phyloP scores from a whole-genome alignment of 2,329 filamentous ascomycete species.

The Phoma sp. region DNA sequence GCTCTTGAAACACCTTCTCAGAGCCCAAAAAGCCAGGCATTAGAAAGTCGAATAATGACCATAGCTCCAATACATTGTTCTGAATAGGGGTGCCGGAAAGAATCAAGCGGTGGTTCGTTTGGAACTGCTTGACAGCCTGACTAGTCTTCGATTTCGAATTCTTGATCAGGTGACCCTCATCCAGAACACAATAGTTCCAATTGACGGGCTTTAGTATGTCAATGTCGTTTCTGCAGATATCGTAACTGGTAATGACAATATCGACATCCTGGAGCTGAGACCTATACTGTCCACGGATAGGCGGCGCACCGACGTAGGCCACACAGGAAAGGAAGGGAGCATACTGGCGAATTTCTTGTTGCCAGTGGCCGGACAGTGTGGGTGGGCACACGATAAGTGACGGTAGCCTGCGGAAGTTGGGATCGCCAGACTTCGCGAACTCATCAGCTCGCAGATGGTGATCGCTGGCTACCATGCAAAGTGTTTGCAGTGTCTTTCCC shows the following conservation, averaged over 20 bases:
- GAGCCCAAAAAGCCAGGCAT: constrained; percentile 98
- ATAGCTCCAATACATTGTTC: constrained; percentile 95
- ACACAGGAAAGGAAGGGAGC: constrained; percentile 90
- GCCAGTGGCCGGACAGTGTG: constrained; percentile 96
- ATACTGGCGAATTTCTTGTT: constrained; percentile 95
- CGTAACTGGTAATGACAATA: constrained; percentile 96
- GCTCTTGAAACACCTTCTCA: constrained; percentile 95
- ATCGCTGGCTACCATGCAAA: constrained; percentile 97
- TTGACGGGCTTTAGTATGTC: constrained; percentile 80
- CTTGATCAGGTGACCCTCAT: constrained; percentile 98
- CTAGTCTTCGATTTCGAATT: constrained; percentile 98
- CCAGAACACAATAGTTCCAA: constrained; percentile 97
- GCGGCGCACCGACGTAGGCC: constrained; percentile 88
- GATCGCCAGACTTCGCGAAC: constrained; percentile 78
- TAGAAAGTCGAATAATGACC: constrained; percentile 97
- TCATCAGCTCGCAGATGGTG: constrained; percentile 93
- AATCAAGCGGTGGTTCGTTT: constrained; percentile 93
- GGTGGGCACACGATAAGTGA: constrained; percentile 96
- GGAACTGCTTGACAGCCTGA: constrained; percentile 84
- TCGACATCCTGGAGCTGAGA: constrained; percentile 77
- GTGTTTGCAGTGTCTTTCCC: constrained; percentile 94
- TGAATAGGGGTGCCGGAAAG: constrained; percentile 97
- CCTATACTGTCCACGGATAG: constrained; percentile 75
- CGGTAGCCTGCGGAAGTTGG: constrained; percentile 79
- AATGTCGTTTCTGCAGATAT: constrained; percentile 95